Evolutionary conservation across 83 land plant species (phyloP), one percentile per base, ranked within the genome.

Genomic region (Picea engelmannii): DNA sequence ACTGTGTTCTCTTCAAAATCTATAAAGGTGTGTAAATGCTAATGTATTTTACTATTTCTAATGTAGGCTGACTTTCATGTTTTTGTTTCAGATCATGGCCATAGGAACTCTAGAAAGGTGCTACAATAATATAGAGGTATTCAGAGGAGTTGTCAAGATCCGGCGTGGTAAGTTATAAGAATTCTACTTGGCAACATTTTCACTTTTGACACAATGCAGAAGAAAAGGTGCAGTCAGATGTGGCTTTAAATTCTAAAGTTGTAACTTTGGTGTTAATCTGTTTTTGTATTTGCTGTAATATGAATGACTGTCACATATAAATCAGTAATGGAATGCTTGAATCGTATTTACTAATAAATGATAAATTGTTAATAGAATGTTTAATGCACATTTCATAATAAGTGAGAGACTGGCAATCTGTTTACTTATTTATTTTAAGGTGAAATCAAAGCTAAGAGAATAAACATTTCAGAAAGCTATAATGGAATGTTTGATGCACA

Each of bases 61-160:
- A n/a, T 17, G 23, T 42, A 27, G 38, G 55, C 16, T 27, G 44
- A 16, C 38, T 62, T 59, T 49, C 35, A 59, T 42, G 78, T 40
- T 65, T 65, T 23, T 79, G 59, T 84, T 73, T 69, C 81, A 97
- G 99, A 89, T 97, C 31, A 97, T 97, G 99, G 99, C 98, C 10
- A 90, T 97, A 67, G 99, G 88, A 62, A 95, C 99, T 1, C 81
- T 94, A 62, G 94, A 98, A 23, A 68, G 88, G 65, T 97, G 99
- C 93, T 97, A 97, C 88, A 94, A 97, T 83, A 97, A 97, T 79
- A 63, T 94, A 76, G 79, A 94, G 60, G 95, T 97, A 83, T 97
- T 95, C 89, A 90, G 92, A 92, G 98, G 99, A 73, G 99, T 97
- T 40, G 99, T 97, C 38, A 97, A 97, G 88, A 97, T 97, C 83